These are phyloP conservation scores for Eimeria tenella DNA, from an alignment of 169 alveolate genomes.

Conservation along the genomic window DNA sequence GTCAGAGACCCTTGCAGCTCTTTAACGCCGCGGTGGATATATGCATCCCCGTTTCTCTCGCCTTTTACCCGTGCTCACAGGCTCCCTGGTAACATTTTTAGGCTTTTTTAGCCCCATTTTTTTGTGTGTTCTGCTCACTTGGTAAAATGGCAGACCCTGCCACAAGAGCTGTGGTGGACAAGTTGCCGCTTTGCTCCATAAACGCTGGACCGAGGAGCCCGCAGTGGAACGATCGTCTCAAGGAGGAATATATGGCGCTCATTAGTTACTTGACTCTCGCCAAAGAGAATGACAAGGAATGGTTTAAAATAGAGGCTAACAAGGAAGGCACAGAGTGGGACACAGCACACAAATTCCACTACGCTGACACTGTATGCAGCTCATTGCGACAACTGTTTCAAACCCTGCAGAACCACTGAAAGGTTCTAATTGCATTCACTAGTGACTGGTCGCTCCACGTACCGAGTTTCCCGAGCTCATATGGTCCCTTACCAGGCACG, in stretches of 20 bases:
- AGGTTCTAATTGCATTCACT: background rate
- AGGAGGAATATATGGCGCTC: conserved; percentile 95
- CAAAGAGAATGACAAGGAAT: conserved; percentile 95
- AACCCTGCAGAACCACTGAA: background rate
- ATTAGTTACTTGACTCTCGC: conserved; percentile 92
- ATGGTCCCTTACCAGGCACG: background rate
- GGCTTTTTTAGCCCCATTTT: too few relatives aligned
- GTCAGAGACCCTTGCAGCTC: background rate
- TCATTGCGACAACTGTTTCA: background rate
- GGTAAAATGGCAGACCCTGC: conserved; percentile 26
- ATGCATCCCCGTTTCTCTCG: background rate
- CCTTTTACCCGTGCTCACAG: background rate
- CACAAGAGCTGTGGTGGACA: conserved; percentile 18
- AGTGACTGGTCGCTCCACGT: too few relatives aligned
- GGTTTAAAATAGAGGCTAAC: conserved; percentile 96
- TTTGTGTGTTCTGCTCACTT: background rate
- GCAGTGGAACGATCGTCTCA: conserved; percentile 90
- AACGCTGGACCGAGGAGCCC: conserved; percentile 95
- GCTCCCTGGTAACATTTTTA: background rate
- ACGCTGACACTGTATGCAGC: too few relatives aligned
- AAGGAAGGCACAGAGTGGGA: conserved; percentile 93
- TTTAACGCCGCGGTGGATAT: background rate
- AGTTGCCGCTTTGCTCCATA: conserved; percentile 91
- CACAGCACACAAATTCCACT: too few relatives aligned
- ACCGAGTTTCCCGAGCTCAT: too few relatives aligned